Percentiles rank a stretch among this genome's conserved stretches.
These are phyloP conservation scores for Graphium sp. DNA, from an alignment of 2,329 filamentous ascomycete species.

Conservation along the genomic window DNA sequence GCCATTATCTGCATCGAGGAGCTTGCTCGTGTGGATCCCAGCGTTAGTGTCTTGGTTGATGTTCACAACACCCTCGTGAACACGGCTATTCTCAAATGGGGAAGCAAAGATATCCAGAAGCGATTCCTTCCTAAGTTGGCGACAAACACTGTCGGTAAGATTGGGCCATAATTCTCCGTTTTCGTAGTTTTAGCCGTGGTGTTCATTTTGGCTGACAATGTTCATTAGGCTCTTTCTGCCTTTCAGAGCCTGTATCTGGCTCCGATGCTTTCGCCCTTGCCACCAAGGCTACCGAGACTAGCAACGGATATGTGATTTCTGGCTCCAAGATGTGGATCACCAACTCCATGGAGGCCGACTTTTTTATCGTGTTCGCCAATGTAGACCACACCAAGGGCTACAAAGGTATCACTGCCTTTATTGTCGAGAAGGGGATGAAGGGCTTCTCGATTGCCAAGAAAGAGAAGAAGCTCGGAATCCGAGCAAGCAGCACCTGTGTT, in stretches of 20 bases:
- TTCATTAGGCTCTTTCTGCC: constrained; percentile 54
- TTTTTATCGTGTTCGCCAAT: constrained; percentile 98
- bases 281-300: constrained; percentile 75
- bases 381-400: constrained; percentile 84
- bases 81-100: constrained; percentile 79
- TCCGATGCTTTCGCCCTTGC: constrained; percentile 92
- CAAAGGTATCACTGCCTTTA: constrained; percentile 91
- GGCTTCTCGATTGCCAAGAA: constrained; percentile 97
- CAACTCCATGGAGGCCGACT: constrained; percentile 80
- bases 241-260: constrained; percentile 82
- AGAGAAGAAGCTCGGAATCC: constrained; percentile 98
- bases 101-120: constrained; percentile 58
- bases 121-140: constrained; percentile 82
- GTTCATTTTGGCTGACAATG: background rate
- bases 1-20: constrained; percentile 97
- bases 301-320: constrained; percentile 69
- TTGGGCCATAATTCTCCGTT: background rate
- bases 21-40: constrained; percentile 82
- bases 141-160: constrained; percentile 57
- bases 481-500: constrained; percentile 88
- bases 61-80: constrained; percentile 98
- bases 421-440: constrained; percentile 76
- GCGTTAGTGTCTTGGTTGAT: constrained; percentile 86
- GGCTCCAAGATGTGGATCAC: constrained; percentile 99
- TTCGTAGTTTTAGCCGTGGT: background rate